Base-by-base conservation (phyloP, 78 protist species). In the Dictyostelium firmibasis region DNA sequence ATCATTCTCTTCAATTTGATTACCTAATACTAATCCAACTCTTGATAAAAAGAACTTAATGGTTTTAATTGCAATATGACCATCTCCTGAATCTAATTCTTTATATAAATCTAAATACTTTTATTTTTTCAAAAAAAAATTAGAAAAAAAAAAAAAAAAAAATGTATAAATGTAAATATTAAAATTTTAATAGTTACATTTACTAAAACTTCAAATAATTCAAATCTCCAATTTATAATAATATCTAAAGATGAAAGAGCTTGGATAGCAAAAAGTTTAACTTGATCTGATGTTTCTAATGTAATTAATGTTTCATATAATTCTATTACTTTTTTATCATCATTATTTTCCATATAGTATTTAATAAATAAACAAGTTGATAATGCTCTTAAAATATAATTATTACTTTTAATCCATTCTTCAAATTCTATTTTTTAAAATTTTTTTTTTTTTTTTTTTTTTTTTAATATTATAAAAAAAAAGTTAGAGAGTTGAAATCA, bases 21-120 rank as follows among this genome's bases (percentile, higher is more conserved):
- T 18, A 33, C 79, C 79, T 7, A 72, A 33, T 33, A 72, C 43
- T 33, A 72, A 72, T 4, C 79, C 79, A 72, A 72, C 79, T 31
- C 79, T 72, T 72, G 79, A 72, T 72, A 72, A 72, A 72, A 72
- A 72, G 36, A 72, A 27, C 33, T 72, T 72, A 72, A 29, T 72
- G 31, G 79, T 72, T 72, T 72, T 72, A 72, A 72, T 72, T 72
- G 79, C 79, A 72, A 72, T 72, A 33, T 72, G 38, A 16, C 79
- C 79, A 31, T 72, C 79, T 13, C 43, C 43, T 27, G 23, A 33
- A 72, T 72, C 44, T 11, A 72, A 33, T 16, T 72, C 79, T 33
- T 72, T 72, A 72, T 72, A 72, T 72, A 72, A 72, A 31, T 72
- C 79, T 5, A 72, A 72, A 72, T 72, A 72, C 79, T 72, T 25